These are phyloP conservation scores for Geopyxis carbonaria DNA, from an alignment of 495 filamentous ascomycete species.

Conservation along the genomic window DNA sequence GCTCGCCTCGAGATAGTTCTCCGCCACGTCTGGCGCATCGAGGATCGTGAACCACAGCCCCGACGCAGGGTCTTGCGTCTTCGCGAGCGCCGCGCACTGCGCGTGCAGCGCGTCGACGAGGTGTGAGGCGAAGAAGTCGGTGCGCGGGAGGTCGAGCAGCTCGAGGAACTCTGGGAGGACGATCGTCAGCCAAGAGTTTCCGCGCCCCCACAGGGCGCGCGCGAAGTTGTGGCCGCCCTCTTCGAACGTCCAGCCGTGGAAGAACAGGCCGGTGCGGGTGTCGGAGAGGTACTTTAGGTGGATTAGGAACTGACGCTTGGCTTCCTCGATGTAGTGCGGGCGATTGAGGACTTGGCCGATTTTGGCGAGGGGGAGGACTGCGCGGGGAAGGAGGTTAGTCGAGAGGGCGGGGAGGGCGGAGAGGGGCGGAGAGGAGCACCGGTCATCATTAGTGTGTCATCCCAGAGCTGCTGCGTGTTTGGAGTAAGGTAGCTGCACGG, in stretches of 20 bases:
- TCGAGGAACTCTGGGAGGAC: conserved; percentile 58
- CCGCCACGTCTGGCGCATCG: conserved; percentile 37
- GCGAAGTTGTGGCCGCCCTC: conserved; percentile 55
- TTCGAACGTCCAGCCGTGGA: conserved; percentile 60
- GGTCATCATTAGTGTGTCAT: conserved; percentile 69
- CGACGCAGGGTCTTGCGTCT: conserved; percentile 35
- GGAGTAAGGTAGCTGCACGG: conserved; percentile 33
- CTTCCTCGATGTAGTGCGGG: conserved; percentile 52
- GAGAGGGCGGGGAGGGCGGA: not conserved
- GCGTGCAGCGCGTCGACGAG: conserved; percentile 43
- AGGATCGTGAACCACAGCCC: conserved; percentile 56
- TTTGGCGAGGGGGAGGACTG: conserved; percentile 52
- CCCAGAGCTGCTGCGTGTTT: conserved; percentile 57
- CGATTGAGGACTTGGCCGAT: conserved; percentile 48
- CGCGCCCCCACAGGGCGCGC: conserved; percentile 49
- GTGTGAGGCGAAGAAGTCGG: conserved; percentile 44
- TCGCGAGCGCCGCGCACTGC: conserved; percentile 42
- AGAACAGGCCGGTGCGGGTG: conserved; percentile 47
- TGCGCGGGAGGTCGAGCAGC: conserved; percentile 37
- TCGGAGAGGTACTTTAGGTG: conserved; percentile 60
- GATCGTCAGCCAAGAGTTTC: conserved; percentile 53
- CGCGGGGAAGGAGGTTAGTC: not conserved
- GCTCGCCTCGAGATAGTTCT: conserved; percentile 51
- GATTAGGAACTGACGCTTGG: conserved; percentile 52
- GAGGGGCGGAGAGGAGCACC: no score